phyloP scores from a whole-genome alignment of 1,284 basidiomycete species.

The Ganoderma meredithae region DNA sequence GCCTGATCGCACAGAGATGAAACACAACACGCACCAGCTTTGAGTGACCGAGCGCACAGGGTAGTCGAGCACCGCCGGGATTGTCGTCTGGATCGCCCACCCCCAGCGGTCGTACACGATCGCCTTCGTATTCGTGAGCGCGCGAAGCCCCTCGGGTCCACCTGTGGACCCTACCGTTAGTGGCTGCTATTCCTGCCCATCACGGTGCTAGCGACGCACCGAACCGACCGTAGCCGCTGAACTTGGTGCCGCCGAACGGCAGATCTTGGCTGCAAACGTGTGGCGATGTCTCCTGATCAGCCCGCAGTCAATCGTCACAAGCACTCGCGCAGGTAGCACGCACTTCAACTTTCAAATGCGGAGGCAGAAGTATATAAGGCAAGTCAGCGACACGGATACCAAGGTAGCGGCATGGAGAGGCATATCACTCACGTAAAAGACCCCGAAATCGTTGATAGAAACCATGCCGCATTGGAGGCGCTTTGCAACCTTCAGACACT shows the following conservation, averaged over 20 bases:
- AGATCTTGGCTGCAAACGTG: constrained; percentile 79
- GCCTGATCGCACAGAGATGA: constrained; percentile 33
- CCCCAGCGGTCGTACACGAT: constrained; percentile 90
- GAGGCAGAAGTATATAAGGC: constrained; percentile 1
- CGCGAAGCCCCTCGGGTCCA: constrained; percentile 91
- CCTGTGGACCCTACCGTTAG: constrained; percentile 49
- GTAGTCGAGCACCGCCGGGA: constrained; percentile 89
- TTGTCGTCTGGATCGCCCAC: constrained; percentile 80
- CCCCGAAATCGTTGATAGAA: constrained; percentile 93
- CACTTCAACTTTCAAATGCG: constrained; percentile 62
- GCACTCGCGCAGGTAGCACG: constrained; percentile 35
- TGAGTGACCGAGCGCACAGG: constrained; percentile 80
- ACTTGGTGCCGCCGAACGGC: constrained; percentile 93
- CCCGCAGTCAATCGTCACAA: background rate
- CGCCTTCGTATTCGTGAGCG: constrained; percentile 88
- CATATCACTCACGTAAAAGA: constrained; percentile 79
- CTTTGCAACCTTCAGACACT: constrained; percentile 82
- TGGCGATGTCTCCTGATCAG: constrained; percentile 16
- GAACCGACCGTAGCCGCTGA: constrained; percentile 90
- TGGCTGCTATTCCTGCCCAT: constrained; percentile 13
- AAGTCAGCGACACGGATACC: constrained; percentile 4
- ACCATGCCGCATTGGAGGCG: constrained; percentile 95
- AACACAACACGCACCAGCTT: constrained; percentile 80
- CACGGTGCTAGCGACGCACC: constrained; percentile 52
- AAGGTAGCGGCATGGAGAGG: background rate